Evolutionary conservation across 2,329 filamentous ascomycete species (phyloP), one percentile per base, ranked within the genome.

Genomic region (Ceratocystis cacaofunesta): DNA sequence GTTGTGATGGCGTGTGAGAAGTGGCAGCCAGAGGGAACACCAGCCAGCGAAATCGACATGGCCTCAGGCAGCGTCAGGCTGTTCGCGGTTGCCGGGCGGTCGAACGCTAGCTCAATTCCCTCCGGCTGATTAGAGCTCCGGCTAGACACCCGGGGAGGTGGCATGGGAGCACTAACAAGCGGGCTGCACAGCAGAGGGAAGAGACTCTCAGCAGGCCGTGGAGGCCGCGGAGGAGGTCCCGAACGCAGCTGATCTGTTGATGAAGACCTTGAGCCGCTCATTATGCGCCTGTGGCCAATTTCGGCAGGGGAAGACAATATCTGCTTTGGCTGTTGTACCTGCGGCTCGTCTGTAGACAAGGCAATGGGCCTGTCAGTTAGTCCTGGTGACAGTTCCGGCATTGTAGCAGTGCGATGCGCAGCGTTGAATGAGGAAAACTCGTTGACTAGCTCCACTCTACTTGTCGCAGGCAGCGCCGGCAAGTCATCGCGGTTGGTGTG

Each of bases 91-190:
- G 74, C 74, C 2, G 80, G 77, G 22, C 79, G 76, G 22, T 81
- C 77, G 58, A 76, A 68, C 8, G 70, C 70, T 1, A 72, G 70
- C 36, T 79, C 78, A 52, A 75, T 72, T 10, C 76, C 75, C 57
- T 78, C 78, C 41, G 77, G 75, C n/a, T 74, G 74, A 22, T 75
- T 70, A 7, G 78, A 81, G 15, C 77, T 73, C 12, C 82, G 79
- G 69, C 83, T 85, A 0, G 83, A 85, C 25, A 79, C 74, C 25
- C 83, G 79, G 2, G 80, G 78, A 4, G 81, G 82, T 2, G 79
- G 77, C 12, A 78, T 72, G 2, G 80, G 77, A 1, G 78, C 75
- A 17, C 66, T 65, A 19, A 65, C 63, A n/a, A 67, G 60, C 32
- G 66, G 62, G 30, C 60, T 65, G 43, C 62, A 65, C 17, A 67